Evolutionary conservation across 805 yeast species (phyloP).

Genomic region (Nakazawaea siamensis): DNA sequence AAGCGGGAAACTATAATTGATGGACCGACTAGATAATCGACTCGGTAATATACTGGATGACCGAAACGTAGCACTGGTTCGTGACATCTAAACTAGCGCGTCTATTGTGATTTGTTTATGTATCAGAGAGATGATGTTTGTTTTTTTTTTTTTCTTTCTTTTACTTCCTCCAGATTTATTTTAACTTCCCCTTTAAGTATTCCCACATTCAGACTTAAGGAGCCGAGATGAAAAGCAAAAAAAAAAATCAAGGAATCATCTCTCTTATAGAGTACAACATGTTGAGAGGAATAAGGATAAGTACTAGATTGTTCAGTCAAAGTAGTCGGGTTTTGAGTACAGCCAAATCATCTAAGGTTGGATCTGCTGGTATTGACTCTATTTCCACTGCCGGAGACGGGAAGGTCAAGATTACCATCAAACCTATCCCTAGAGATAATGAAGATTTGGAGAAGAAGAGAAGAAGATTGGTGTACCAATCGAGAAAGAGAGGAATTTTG

Average conservation of each 20-base stretch:
- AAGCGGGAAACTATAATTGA: conserved; percentile 26
- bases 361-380: conserved; percentile 3
- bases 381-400: conserved; percentile 14
- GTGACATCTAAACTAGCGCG: conserved; percentile 18
- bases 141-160: not conserved
- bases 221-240: too few species aligned
- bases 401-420: conserved; percentile 42
- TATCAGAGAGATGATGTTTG: not conserved
- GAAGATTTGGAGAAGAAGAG: conserved; percentile 69
- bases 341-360: too few species aligned
- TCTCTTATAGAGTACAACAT: too few species aligned
- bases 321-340: too few species aligned
- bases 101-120: not conserved
- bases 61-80: conserved; percentile 27
- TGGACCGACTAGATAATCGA: conserved; percentile 14
- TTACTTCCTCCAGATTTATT: not conserved
- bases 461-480: conserved; percentile 86
- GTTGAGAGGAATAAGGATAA: too few species aligned
- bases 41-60: conserved; percentile 13
- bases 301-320: too few species aligned
- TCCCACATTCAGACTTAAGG: too few species aligned
- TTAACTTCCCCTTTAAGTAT: not conserved
- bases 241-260: too few species aligned
- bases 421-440: conserved; percentile 70
- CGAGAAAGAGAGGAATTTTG: conserved; percentile 89